A percentile compares a stretch with the other conserved stretches of the same genome.
Evolutionary conservation across 257 asterid species (phyloP).

Genomic region (Pogostemon cablin): DNA sequence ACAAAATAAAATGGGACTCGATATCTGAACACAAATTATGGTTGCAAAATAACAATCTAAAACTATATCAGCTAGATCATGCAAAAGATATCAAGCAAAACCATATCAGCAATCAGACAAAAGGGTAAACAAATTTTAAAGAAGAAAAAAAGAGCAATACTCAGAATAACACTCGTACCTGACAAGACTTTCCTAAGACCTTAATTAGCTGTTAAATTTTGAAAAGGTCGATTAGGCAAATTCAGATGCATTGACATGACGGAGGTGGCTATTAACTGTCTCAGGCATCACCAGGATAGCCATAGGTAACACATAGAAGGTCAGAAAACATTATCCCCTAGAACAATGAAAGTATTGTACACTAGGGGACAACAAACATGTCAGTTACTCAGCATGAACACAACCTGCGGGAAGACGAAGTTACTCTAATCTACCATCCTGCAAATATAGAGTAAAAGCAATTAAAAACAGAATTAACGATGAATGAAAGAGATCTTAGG

Average conservation of each 20-base stretch:
- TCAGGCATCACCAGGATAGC: constrained; percentile 46
- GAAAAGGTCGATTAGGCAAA: constrained; percentile 35
- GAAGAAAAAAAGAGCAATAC: not conserved
- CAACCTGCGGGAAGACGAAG: constrained; percentile 11
- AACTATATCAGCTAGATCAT: not conserved
- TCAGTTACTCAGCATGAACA: constrained; percentile 31
- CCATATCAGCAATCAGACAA: constrained; percentile 30
- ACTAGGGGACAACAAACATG: constrained; percentile 20
- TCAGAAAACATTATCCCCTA: constrained; percentile 30
- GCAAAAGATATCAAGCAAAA: constrained; percentile 26
- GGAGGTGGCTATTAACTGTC: constrained; percentile 41
- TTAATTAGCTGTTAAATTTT: not conserved
- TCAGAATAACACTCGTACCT: constrained; percentile 21
- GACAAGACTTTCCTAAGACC: constrained; percentile 29
- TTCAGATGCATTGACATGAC: constrained; percentile 34
- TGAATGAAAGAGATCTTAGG: not conserved
- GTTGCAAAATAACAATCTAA: not conserved
- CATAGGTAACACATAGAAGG: constrained; percentile 31
- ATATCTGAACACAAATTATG: constrained; percentile 11
- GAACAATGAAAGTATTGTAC: constrained; percentile 16
- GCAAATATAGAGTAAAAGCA: constrained; percentile 24
- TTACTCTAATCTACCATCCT: constrained; percentile 43
- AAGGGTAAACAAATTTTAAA: not conserved
- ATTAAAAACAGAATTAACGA: constrained; percentile 22
- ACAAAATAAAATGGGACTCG: not conserved